These are phyloP conservation scores for Vigna mungo DNA, from an alignment of 306 rosid species.

Conservation along the genomic window DNA sequence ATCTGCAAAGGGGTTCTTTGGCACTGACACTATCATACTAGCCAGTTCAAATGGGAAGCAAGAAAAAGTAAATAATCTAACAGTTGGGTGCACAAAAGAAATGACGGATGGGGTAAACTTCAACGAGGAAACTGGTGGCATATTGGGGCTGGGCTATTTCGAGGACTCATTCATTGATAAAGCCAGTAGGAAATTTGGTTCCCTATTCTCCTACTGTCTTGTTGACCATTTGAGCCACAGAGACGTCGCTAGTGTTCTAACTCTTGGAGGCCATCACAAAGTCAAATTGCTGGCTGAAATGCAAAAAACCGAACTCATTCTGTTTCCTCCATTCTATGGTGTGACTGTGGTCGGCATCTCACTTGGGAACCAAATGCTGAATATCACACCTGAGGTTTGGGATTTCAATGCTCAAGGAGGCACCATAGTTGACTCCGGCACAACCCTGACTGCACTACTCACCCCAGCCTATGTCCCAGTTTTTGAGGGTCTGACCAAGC, in stretches of 20 bases:
- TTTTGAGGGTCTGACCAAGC: conserved; percentile 36
- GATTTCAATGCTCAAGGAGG: conserved; percentile 59
- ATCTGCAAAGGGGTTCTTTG: conserved; percentile 69
- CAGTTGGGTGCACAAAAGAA: conserved; percentile 76
- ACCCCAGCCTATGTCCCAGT: conserved; percentile 55
- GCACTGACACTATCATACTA: conserved; percentile 66
- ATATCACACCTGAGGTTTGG: conserved; percentile 64
- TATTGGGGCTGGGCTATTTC: conserved; percentile 68
- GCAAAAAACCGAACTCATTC: conserved; percentile 49
- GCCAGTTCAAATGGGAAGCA: conserved; percentile 51
- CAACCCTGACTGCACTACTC: conserved; percentile 54
- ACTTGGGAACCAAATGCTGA: conserved; percentile 49
- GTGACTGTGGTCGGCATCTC: conserved; percentile 59
- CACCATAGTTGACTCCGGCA: conserved; percentile 72
- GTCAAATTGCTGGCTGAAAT: conserved; percentile 19
- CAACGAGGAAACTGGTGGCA: conserved; percentile 58
- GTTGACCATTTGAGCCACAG: conserved; percentile 71
- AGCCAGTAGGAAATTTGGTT: conserved; percentile 52
- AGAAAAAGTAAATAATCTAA: conserved; percentile 45
- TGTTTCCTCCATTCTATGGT: conserved; percentile 55
- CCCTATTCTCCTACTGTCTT: conserved; percentile 79
- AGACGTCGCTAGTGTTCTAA: conserved; percentile 57
- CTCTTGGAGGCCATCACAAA: conserved; percentile 62
- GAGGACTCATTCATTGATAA: conserved; percentile 53
- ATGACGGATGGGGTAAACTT: conserved; percentile 25